Evolutionary conservation across 139 green algal species (phyloP), one percentile per base, ranked within the genome.

Genomic region (Micractinium sp.): DNA sequence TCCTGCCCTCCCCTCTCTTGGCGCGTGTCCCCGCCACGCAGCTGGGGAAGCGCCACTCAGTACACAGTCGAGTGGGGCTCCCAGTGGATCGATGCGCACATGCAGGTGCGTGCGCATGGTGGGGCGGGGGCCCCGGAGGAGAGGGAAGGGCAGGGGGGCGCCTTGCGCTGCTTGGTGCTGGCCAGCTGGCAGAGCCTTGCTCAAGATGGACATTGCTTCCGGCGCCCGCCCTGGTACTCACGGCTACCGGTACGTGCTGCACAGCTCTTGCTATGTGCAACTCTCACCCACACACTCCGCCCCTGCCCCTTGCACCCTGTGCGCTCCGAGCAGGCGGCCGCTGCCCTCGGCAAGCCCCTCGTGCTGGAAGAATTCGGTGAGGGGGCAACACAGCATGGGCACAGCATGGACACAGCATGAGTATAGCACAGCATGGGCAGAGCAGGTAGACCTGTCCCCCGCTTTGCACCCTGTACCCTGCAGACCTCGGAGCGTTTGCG

Each of bases 271-370:
- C 67, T 18, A 33, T 1, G 9, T 7, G 19, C 67, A 75, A 22
- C 67, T 4, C 25, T 29, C 67, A 16, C 22, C 20, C 67, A 31
- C 67, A 33, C 31, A 31, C 67, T 75, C 25, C 1, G 29, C 67
- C 67, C 9, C 7, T 56, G 47, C 47, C 47, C 47, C 47, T 56
- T 56, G 47, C 47, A 75, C 25, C 67, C 22, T n/a, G 1, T 75
- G 23, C 67, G 25, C 67, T 3, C 2, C n/a, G 13, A 3, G 74
- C 35, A 41, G 35, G 78, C 74, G 18, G 81, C 81, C 0, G 12
- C n/a, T 9, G 19, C 74, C 33, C 75, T 90, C 77, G 87, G 82
- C 73, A 90, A 90, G 90, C 86, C 87, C 5, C 36, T 92, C 35
- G 63, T 87, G 14, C 82, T 87, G 82, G 82, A 87, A 25, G 82